Evolutionary conservation across 805 yeast genomes (phyloP).

Genomic region (Myxozyma monticola): DNA sequence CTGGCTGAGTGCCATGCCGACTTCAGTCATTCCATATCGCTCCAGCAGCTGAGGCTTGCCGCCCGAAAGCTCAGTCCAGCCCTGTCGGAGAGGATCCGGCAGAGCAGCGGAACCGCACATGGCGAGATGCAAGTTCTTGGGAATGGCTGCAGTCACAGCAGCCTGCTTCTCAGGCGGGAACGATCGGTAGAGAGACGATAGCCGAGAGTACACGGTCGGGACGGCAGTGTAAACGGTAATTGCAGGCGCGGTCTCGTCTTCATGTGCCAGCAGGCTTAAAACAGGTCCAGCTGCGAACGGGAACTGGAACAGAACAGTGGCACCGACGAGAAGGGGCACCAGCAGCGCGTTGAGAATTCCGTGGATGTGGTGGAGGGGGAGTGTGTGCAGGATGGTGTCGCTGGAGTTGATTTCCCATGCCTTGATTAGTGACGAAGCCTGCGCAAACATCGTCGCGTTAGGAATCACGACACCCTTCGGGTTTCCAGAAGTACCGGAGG

Average conservation of each 20-base stretch:
- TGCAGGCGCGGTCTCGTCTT: conserved; percentile 30
- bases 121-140: conserved; percentile 33
- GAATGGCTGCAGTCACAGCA: conserved; percentile 23
- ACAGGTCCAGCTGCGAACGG: conserved; percentile 37
- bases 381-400: conserved; percentile 37
- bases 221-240: conserved; percentile 41
- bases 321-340: conserved; percentile 38
- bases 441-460: conserved; percentile 36
- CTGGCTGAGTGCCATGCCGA: conserved; percentile 40
- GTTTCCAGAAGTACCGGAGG: conserved; percentile 41
- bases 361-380: conserved; percentile 42
- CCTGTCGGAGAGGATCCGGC: conserved; percentile 37
- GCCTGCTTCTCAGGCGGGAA: conserved; percentile 22
- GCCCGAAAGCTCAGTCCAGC: conserved; percentile 36
- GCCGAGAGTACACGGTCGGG: conserved; percentile 38
- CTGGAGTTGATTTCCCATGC: conserved; percentile 36
- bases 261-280: conserved; percentile 30
- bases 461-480: conserved; percentile 42
- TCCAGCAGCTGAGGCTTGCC: conserved; percentile 38
- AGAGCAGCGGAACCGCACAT: conserved; percentile 43
- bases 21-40: conserved; percentile 42
- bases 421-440: conserved; percentile 37
- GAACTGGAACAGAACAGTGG: conserved; percentile 36
- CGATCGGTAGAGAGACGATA: conserved; percentile 30
- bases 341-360: conserved; percentile 39